Conservation (phyloP, 306 rosid genomes). For the Boehmeria nivea region DNA sequence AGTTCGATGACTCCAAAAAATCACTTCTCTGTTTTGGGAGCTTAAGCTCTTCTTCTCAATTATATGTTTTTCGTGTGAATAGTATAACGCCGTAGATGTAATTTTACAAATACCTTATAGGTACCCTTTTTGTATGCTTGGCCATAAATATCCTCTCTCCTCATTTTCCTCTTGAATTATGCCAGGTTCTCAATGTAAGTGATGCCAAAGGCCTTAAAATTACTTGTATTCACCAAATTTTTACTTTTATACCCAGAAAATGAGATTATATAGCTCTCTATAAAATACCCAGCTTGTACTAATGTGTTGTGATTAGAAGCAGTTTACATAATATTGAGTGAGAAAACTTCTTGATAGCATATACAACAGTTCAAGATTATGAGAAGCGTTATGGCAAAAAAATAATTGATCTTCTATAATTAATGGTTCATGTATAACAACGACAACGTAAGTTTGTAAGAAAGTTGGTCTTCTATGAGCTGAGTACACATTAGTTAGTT, state of each 20-base stretch:
- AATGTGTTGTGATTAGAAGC: too few species aligned
- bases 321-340: neutral
- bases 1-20: slow-evolving; percentile 33
- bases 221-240: neutral
- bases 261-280: neutral
- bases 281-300: too few species aligned
- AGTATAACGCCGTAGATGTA: neutral
- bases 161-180: neutral
- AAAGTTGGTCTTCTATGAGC: too few species aligned
- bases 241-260: neutral
- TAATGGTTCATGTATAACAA: too few species aligned
- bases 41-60: neutral
- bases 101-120: neutral
- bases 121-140: slow-evolving; percentile 14
- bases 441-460: too few species aligned
- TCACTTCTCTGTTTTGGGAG: slow-evolving; percentile 7
- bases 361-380: too few species aligned
- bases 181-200: neutral
- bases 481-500: too few species aligned
- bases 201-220: too few species aligned
- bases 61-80: neutral
- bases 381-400: too few species aligned
- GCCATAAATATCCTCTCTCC: neutral
- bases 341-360: neutral
- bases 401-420: too few species aligned